Conservation (phyloP, 2,329 filamentous ascomycete species). For the Phaeophleospora eucalypticola region DNA sequence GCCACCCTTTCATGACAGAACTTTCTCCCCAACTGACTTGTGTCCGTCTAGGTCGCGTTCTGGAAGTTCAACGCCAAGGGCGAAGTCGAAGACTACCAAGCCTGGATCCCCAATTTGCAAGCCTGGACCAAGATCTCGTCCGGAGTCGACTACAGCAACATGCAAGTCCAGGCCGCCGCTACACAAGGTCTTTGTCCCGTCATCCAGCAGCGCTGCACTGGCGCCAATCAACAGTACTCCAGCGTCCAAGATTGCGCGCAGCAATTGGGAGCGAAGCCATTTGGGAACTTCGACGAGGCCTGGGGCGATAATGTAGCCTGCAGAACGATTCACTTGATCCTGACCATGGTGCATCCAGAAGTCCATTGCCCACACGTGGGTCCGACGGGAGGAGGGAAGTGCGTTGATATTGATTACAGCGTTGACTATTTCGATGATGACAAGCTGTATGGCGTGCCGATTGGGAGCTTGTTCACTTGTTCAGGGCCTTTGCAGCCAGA, state of each 20-base stretch:
- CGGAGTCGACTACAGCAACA: slow-evolving; percentile 21
- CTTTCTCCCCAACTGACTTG: no score
- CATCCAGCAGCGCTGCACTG: slow-evolving; percentile 36
- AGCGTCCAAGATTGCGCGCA: slow-evolving; percentile 32
- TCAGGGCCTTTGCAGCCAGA: slow-evolving; percentile 12
- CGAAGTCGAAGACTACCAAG: slow-evolving; percentile 42
- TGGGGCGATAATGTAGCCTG: slow-evolving; percentile 46
- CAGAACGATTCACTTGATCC: slow-evolving; percentile 40
- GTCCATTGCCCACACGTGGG: slow-evolving; percentile 32
- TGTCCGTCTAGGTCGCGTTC: slow-evolving; percentile 43
- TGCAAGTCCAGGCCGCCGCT: slow-evolving; percentile 29
- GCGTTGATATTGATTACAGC: slow-evolving; percentile 26
- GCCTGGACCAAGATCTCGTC: slow-evolving; percentile 30
- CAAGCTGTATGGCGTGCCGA: slow-evolving; percentile 17
- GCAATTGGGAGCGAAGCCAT: slow-evolving; percentile 33
- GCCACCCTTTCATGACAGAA: not conserved
- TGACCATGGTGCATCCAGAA: slow-evolving; percentile 29
- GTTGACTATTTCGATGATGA: slow-evolving; percentile 28
- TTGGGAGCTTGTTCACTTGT: slow-evolving; percentile 16
- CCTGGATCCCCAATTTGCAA: slow-evolving; percentile 43
- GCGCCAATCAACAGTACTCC: slow-evolving; percentile 36
- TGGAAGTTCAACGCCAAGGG: slow-evolving; percentile 46
- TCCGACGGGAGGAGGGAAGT: slow-evolving; percentile 30
- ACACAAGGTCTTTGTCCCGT: slow-evolving; percentile 34
- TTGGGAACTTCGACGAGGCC: slow-evolving; percentile 41